phyloP scores from a whole-genome alignment of 345 rosid species.

The Linum tenue region DNA sequence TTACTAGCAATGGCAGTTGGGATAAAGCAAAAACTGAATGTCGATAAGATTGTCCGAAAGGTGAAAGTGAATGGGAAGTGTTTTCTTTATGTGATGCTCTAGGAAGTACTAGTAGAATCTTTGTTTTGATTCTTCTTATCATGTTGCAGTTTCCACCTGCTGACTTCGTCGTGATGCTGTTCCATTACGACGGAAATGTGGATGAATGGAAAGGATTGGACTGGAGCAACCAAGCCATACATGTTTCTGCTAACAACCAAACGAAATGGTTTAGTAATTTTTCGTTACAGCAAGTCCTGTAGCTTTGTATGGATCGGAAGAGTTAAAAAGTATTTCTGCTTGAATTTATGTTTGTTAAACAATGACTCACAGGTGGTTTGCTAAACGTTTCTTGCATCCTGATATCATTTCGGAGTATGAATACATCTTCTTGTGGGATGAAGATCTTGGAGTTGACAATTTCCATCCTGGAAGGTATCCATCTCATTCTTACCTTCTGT shows the following conservation, averaged over 20 bases:
- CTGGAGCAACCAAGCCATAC: constrained; percentile 58
- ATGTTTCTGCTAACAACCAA: constrained; percentile 59
- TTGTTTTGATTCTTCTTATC: background rate
- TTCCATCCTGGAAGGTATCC: constrained; percentile 40
- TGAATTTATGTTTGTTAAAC: too few species aligned
- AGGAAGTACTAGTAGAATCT: background rate
- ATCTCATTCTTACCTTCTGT: background rate
- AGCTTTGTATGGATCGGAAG: too few species aligned
- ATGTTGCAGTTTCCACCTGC: constrained; percentile 43
- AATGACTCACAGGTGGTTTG: constrained; percentile 63
- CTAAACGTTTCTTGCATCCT: constrained; percentile 67
- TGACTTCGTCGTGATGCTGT: constrained; percentile 61
- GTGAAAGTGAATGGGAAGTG: constrained; percentile 18
- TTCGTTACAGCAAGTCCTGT: background rate
- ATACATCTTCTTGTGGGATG: constrained; percentile 61
- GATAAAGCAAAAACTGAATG: constrained; percentile 52
- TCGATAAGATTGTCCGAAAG: constrained; percentile 62
- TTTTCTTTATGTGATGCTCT: background rate
- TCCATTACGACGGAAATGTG: constrained; percentile 69
- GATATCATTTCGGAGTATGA: constrained; percentile 43
- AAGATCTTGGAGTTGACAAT: constrained; percentile 45
- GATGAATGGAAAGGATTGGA: constrained; percentile 61
- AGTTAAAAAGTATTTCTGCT: too few species aligned
- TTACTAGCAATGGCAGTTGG: constrained; percentile 74
- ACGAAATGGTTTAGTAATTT: constrained; percentile 55